Evolutionary conservation across 192 early-diverging fungal species (phyloP), one percentile per base, ranked within the genome.

Genomic region (Coemansia sp.): DNA sequence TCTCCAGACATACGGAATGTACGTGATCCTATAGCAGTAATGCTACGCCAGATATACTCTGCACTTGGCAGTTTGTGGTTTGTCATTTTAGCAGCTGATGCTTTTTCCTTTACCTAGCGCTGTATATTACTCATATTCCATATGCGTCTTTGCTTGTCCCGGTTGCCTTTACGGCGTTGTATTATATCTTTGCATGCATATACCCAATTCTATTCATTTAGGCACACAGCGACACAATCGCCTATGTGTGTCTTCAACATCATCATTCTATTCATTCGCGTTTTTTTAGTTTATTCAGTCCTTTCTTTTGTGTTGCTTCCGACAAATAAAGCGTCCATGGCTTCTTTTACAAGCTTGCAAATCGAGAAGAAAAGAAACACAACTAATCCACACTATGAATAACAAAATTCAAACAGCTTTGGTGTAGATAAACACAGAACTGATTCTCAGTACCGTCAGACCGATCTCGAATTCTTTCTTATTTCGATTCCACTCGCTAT

Each of bases 1-100:
- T 81, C 26, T 72, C 79, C 2, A 81, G 43, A 53, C 79, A 81
- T 43, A 45, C 68, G 39, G 78, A 81, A 70, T 69, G 78, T 81
- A 81, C 61, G 78, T 81, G 53, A 62, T 61, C 33, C 12, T 33
- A 15, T 16, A 31, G 53, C 23, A 49, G 12, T 49, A 12, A 21
- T 49, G 46, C 21, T 49, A 23, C 46, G 5, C 20, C 42, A 10
- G 0, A 45, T n/a, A 45, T 49, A 15, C 3, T 15, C 12, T 12
- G n/a, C n/a, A n/a, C n/a, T 49, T 21, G 46, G 5, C 23, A 49
- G 7, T 25, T 25, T 49, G 46, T 49, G 23, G n/a, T 49, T 49
- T 49, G 46, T 49, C 21, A 23, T 25, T 4, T 23, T 4, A 21
- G 12, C 46, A 13, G 25, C 6, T 5, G 12, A n/a, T 6, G 7